Base-by-base conservation (phyloP, 2,329 filamentous ascomycete species). In the Clonostachys byssicola region DNA sequence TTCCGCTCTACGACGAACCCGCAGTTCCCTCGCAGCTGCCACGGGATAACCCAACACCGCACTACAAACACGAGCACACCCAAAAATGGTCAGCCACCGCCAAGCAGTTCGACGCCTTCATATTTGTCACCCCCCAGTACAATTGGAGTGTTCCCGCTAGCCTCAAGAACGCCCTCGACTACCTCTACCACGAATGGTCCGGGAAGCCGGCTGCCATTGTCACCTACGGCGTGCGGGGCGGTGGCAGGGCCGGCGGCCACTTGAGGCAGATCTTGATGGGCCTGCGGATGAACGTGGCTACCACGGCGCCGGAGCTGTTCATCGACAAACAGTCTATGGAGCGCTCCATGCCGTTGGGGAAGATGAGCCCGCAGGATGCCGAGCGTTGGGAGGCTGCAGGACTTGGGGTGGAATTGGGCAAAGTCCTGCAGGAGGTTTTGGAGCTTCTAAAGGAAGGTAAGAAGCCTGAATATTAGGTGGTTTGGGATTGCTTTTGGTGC, bases 91-190 rank as follows among this genome's bases (percentile, higher is more conserved):
- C 63, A 34, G 56, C 54, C 5, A 65, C 67, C 50, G 72, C 78
- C 38, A 52, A 58, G n/a, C 58, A 60, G 23, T 66, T 73, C 58
- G 68, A 73, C 43, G 74, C 57, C 14, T 78, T 75, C 57, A 57
- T 80, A 34, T 61, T 78, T 43, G 68, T 79, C 40, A 67, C 71
- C n/a, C 70, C 74, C 2, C 71, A 79, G 58, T 84, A 83, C 56
- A 83, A 85, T 64, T 75, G 65, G 57, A 72, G 76, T 20, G 62
- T 81, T 6, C 66, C 80, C 0, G 78, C 73, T 0, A 70, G 65
- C 7, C 61, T 78, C 43, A 85, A 85, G 66, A 85, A 83, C 56
- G 80, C 81, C 6, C 71, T 85, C 47, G 81, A 85, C 57, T 84
- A 80, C 55, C 67, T 85, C 1, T 74, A 70, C 53, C 63, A 82